Evolutionary conservation across 208 protist species (phyloP), one percentile per base, ranked within the genome.

Genomic region (Trypanosoma vivax): DNA sequence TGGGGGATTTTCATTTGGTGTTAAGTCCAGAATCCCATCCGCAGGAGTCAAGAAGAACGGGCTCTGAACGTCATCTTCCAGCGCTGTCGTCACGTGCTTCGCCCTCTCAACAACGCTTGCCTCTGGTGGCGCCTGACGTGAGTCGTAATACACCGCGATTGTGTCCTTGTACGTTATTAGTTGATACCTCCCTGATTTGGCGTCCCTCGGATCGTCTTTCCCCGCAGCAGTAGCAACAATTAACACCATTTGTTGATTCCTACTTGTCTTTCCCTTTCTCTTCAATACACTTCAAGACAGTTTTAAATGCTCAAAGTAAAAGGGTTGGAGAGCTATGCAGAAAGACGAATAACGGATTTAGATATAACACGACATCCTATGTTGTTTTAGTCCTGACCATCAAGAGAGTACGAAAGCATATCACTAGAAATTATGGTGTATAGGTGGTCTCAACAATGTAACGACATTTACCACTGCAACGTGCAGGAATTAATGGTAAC

Each of bases 41-140:
- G 74, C 88, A 0, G 74, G 76, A 0, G 68, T 76, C n/a, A 81
- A 70, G 54, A 92, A 83, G 34, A 91, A 89, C 7, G 64, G 34
- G 9, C 49, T n/a, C n/a, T 21, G 7, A 3, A 23, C 2, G n/a
- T 45, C 51, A 28, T 66, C 51, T 21, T 38, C 13, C 25, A 31
- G 60, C n/a, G n/a, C n/a, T n/a, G n/a, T n/a, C 16, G 23, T 47
- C 24, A 30, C 23, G 18, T 52, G 28, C 16, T 29, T 55, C 21
- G 19, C 25, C 35, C 3, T 21, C 27, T 47, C 45, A 29, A 47
- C 51, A 66, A 18, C n/a, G 30, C 55, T 37, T 18, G 45, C 7
- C 24, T 46, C 45, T 0, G 60, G 60, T 49, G 43, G 51, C 5
- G 19, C 27, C 14, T 60, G 45, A 29, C 51, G 42, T 23, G 10